Evolutionary conservation across 1,284 basidiomycete genomes (phyloP).

Genomic region (Xanthoconium separans): DNA sequence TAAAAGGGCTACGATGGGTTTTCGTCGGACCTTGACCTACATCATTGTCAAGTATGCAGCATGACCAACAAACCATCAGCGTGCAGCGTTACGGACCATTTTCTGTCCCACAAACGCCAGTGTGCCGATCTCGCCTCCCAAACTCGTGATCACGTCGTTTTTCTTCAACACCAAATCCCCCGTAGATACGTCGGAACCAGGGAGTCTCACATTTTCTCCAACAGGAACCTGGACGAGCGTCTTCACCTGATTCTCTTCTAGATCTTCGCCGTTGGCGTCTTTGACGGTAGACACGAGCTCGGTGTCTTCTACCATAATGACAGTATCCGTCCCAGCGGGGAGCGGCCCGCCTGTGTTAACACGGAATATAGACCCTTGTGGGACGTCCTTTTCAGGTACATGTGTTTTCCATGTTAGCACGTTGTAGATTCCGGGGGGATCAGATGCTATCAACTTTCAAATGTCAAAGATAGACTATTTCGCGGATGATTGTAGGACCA

Average conservation of each 20-base stretch:
- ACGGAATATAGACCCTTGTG: constrained; percentile 60
- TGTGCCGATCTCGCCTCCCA: constrained; percentile 86
- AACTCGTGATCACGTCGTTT: constrained; percentile 59
- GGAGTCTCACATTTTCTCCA: constrained; percentile 72
- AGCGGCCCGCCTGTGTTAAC: constrained; percentile 80
- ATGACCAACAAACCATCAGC: not conserved
- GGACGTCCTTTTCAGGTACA: constrained; percentile 39
- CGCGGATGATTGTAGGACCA: not conserved
- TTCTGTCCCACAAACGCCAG: constrained; percentile 75
- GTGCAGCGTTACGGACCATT: constrained; percentile 44
- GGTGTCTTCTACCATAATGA: constrained; percentile 93
- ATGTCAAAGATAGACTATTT: constrained; percentile 9
- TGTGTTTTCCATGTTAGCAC: constrained; percentile 65
- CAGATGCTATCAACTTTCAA: constrained; percentile 44
- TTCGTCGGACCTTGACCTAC: constrained; percentile 65
- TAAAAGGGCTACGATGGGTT: constrained; percentile 75
- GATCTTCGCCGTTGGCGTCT: constrained; percentile 44
- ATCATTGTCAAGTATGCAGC: not conserved
- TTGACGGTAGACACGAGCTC: constrained; percentile 55
- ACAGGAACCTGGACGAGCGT: constrained; percentile 60
- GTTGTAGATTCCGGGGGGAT: constrained; percentile 64
- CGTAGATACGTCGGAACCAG: constrained; percentile 71
- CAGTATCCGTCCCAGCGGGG: constrained; percentile 71
- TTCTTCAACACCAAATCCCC: constrained; percentile 68
- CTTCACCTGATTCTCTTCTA: constrained; percentile 70